Percentiles rank a stretch among this genome's conserved stretches.
Evolutionary conservation across 2,329 filamentous ascomycete genomes (phyloP).

Genomic region (Monosporascus sp.): DNA sequence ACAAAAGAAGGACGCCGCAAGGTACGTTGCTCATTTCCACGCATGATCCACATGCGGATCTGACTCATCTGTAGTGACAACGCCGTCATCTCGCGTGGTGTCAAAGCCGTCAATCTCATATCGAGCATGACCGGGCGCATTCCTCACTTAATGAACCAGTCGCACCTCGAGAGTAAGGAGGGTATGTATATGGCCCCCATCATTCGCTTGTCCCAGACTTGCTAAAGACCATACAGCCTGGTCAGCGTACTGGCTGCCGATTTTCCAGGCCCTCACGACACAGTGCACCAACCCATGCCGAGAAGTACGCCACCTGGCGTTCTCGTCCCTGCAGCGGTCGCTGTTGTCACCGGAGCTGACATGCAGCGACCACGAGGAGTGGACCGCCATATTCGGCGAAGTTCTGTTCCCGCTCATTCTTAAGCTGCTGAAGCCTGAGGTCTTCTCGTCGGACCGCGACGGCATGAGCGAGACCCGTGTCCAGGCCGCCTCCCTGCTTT

Average conservation of each 20-base stretch:
- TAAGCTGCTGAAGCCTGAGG: conserved; percentile 84
- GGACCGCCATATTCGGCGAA: conserved; percentile 91
- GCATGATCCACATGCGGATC: not conserved
- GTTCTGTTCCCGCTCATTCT: conserved; percentile 89
- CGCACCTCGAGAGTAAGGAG: conserved; percentile 82
- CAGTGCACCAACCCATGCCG: conserved; percentile 94
- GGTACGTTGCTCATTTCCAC: conserved; percentile 36
- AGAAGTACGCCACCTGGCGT: conserved; percentile 84
- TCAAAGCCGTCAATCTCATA: conserved; percentile 75
- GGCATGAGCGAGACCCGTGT: conserved; percentile 96
- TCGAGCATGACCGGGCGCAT: conserved; percentile 78
- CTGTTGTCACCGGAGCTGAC: conserved; percentile 80
- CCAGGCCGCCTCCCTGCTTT: conserved; percentile 83
- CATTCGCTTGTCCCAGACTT: not conserved
- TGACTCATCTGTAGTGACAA: conserved; percentile 49
- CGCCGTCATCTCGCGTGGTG: conserved; percentile 68
- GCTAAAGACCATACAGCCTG: conserved; percentile 57
- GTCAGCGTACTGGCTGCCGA: conserved; percentile 96
- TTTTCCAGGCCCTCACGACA: conserved; percentile 79
- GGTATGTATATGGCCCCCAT: conserved; percentile 39
- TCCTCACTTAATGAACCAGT: conserved; percentile 83
- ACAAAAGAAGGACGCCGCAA: conserved; percentile 48
- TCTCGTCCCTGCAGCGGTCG: conserved; percentile 78
- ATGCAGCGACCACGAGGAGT: conserved; percentile 79
- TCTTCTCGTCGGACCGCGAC: conserved; percentile 82